Conservation (phyloP, 2,329 filamentous ascomycete species). For the Colletotrichum orchidophilum region DNA sequence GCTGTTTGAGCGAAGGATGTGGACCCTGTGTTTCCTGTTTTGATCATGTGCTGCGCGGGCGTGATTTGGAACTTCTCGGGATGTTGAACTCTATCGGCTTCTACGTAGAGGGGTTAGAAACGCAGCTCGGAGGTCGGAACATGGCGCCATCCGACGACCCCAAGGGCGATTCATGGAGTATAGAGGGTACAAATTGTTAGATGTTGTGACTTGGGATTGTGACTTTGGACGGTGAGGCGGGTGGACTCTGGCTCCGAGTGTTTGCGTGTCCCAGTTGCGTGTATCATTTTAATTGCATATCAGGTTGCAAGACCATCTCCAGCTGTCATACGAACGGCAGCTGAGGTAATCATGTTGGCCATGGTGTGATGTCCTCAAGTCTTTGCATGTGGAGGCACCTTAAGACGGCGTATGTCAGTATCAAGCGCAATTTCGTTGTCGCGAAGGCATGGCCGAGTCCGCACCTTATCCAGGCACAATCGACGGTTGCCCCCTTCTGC, state of each 20-base stretch:
- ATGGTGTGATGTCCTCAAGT: too few species aligned
- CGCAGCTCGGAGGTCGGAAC: not conserved
- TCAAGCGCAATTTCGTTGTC: not conserved
- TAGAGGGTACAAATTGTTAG: not conserved
- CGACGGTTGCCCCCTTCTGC: not conserved
- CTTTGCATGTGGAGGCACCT: too few species aligned
- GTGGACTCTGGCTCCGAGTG: not conserved
- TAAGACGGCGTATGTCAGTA: too few species aligned
- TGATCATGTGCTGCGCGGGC: not conserved
- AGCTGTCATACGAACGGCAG: not conserved
- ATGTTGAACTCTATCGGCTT: not conserved
- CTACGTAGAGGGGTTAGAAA: not conserved
- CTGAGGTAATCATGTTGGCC: not conserved
- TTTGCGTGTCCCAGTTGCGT: not conserved
- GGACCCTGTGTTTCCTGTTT: not conserved
- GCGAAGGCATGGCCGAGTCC: not conserved
- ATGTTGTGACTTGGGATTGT: not conserved
- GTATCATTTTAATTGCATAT: not conserved
- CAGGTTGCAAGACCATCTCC: not conserved
- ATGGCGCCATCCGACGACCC: not conserved
- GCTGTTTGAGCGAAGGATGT: not conserved
- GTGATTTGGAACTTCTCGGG: not conserved
- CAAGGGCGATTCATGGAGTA: not conserved
- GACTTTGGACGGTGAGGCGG: constrained; percentile 11
- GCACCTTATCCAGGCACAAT: not conserved